phyloP scores from a whole-genome alignment of 139 green algal genomes.

The Chlorella ohadii region DNA sequence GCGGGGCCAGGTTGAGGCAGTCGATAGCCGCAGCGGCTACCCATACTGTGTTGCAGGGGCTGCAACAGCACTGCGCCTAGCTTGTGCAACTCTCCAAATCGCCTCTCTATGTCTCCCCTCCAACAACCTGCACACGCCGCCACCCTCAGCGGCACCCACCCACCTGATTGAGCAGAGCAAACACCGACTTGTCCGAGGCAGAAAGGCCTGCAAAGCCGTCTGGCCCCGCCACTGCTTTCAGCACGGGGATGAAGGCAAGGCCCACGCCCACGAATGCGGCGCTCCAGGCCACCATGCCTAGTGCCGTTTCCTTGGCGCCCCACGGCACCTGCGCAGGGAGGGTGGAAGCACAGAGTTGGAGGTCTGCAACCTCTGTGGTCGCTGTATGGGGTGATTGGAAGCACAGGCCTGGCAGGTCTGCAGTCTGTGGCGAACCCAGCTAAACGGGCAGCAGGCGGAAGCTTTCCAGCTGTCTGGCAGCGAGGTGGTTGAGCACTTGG shows the following conservation, averaged over 20 bases:
- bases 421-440: no score
- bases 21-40: no score
- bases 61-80: no score
- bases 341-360: neutral
- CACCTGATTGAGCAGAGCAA: slow-evolving; percentile 58
- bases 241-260: slow-evolving; percentile 69
- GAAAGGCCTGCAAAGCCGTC: slow-evolving; percentile 39
- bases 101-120: no score
- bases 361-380: no score
- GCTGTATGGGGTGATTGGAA: no score
- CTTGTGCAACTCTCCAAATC: no score
- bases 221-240: slow-evolving; percentile 44
- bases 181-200: slow-evolving; percentile 45
- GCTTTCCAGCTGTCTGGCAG: neutral
- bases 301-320: slow-evolving; percentile 53
- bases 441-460: neutral
- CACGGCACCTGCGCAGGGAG: slow-evolving; percentile 68
- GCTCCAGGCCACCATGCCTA: slow-evolving; percentile 77
- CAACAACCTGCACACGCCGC: no score
- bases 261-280: slow-evolving; percentile 72
- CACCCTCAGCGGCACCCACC: no score
- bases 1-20: no score
- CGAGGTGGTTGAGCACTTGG: neutral
- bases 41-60: no score
- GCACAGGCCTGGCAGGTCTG: neutral